These are phyloP conservation scores for Aspergillus haitiensis DNA, from an alignment of 495 filamentous ascomycete genomes.

Conservation along the genomic window DNA sequence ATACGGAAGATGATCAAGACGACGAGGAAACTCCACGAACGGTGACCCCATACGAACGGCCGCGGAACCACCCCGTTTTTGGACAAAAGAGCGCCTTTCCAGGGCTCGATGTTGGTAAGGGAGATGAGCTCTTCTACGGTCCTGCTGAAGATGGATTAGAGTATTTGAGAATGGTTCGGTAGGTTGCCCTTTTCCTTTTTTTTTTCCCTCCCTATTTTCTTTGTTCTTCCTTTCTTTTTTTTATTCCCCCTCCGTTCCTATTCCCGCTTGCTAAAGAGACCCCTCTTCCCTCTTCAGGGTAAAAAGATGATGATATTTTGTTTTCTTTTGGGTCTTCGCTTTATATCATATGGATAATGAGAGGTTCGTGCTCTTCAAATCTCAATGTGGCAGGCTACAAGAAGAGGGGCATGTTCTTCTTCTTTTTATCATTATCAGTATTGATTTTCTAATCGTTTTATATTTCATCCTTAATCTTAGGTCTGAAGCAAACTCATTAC, in stretches of 20 bases:
- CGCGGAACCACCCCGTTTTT: constrained; percentile 62
- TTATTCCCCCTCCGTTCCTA: constrained; percentile 11
- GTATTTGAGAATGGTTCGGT: constrained; percentile 82
- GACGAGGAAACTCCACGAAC: constrained; percentile 18
- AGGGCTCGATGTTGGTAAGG: constrained; percentile 58
- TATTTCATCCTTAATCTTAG: constrained; percentile 44
- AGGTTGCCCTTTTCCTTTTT: constrained; percentile 36
- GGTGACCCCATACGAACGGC: constrained; percentile 34
- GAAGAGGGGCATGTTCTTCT: no score
- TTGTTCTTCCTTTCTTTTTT: no score
- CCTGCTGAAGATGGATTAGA: constrained; percentile 62
- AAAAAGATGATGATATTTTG: constrained; percentile 10
- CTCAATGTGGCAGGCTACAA: no score
- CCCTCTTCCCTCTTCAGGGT: constrained; percentile 21
- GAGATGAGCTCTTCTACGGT: constrained; percentile 52
- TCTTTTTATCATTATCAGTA: background rate
- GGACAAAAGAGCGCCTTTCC: constrained; percentile 79
- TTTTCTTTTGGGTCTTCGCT: constrained; percentile 11
- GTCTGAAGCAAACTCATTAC: constrained; percentile 70
- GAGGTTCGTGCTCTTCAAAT: constrained; percentile 12
- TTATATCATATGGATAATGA: constrained; percentile 14
- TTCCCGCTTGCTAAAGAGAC: constrained; percentile 34
- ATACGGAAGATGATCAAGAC: constrained; percentile 29
- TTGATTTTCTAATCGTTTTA: constrained; percentile 1
- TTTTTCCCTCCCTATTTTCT: no score